Evolutionary conservation across 1,284 basidiomycete species (phyloP), one percentile per base, ranked within the genome.

Genomic region (Trametes sp.): DNA sequence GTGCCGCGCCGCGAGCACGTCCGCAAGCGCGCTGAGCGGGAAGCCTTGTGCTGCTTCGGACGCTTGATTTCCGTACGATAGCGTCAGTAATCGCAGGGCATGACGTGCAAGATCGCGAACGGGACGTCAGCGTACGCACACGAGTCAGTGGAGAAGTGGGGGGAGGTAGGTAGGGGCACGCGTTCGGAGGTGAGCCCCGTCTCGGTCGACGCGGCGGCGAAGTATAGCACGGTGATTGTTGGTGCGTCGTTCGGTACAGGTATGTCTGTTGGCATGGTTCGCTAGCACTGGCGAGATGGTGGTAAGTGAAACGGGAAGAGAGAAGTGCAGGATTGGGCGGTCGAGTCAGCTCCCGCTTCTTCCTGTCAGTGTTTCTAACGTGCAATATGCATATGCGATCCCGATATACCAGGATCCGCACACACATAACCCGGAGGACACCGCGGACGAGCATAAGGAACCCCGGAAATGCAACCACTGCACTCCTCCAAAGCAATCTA

Each of bases 151-250:
- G 28, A 13, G 29, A n/a, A n/a, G n/a, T n/a, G n/a, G n/a, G n/a
- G n/a, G n/a, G 19, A 3, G 16, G 23, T 6, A 9, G 84, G 79
- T 5, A 92, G 78, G 1, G 69, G 54, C 68, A 87, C 53, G 26
- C 63, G 59, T 63, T 93, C 86, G 56, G 78, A 79, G 9, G 82
- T 81, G 54, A 84, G 78, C 11, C 86, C 84, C 16, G 85, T 84
- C 11, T 87, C 82, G 4, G 91, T 92, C 14, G 88, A 89, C 6
- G 92, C 90, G 46, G 87, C 88, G 11, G 92, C 91, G 73, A 94
- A 94, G 76, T 92, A 93, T 62, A 94, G 86, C 19, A 93, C 81
- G n/a, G 81, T 89, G 69, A 92, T 84, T 21, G 58, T 42, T 8
- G 52, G 52, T 36, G 31, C 21, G 23, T 4, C 21, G 4, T 16